Evolutionary conservation across 2,329 filamentous ascomycete species (phyloP), one percentile per base, ranked within the genome.

Genomic region (Clonostachys rosea): DNA sequence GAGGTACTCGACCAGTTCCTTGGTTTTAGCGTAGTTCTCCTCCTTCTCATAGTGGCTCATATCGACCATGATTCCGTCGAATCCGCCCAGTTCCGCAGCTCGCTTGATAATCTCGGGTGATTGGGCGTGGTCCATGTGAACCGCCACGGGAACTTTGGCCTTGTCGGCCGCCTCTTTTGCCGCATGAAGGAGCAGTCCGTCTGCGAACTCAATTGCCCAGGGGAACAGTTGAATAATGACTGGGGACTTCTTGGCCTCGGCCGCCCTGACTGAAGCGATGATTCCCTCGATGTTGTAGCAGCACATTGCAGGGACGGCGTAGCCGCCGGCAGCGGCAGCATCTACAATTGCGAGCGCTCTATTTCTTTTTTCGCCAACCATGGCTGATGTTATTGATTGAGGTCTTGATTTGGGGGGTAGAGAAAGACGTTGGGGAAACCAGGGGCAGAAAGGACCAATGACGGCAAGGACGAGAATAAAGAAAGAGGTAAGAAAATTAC

Each of bases 31-130:
- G 83, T 89, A 67, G 57, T 89, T 89, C 65, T 88, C 84, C 47
- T 76, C 83, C 54, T 83, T 83, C 54, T 85, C 82, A 58, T 85
- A 82, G 58, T 88, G 85, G 49, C 74, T 81, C 84, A 89, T 89
- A 63, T 89, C 86, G 0, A 89, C 81, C 86, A 90, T 89, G 61
- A 89, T 87, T 47, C 73, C 76, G 59, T 89, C 86, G 53, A 88
- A 88, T 0, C 70, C 71, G 33, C 80, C 68, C 3, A 71, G 66
- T 49, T 76, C 70, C 0, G 79, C 80, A 0, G 80, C 81, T 1
- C 65, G 65, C 9, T 73, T 72, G 50, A 86, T 81, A 20, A 81
- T 74, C 46, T 75, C 74, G 20, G 78, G 75, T 9, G 74, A 74
- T 57, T 86, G 82, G 10, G 79, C 81, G 61, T 86, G 83, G 67